Conservation (phyloP, 768 basidiomycete species). For the Suillus brevipes region DNA sequence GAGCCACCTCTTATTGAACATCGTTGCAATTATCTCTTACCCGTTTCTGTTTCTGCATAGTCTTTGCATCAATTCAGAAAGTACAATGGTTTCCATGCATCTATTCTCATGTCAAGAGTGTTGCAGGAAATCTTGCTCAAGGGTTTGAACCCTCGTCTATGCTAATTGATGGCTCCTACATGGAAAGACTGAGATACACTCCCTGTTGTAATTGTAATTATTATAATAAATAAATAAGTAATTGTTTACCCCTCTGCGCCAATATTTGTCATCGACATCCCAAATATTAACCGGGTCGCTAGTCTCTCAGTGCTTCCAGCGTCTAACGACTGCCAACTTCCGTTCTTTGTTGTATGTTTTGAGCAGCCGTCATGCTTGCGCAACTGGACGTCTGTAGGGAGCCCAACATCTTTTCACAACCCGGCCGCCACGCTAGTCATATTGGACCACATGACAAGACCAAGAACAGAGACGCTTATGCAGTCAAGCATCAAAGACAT, state of each 20-base stretch:
- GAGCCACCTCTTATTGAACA: constrained; percentile 11
- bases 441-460: neutral
- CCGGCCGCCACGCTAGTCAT: neutral
- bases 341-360: neutral
- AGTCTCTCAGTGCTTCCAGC: neutral
- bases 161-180: neutral
- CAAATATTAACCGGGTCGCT: neutral
- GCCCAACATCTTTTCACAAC: neutral
- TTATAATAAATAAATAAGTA: neutral
- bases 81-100: neutral
- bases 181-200: too few species aligned
- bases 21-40: neutral
- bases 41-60: neutral
- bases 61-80: neutral
- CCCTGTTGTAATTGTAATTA: neutral
- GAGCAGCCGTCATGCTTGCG: neutral
- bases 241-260: neutral
- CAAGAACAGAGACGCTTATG: neutral
- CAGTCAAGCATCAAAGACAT: neutral
- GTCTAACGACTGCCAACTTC: neutral
- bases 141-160: neutral
- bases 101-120: neutral
- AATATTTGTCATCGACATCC: constrained; percentile 1
- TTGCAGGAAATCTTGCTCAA: neutral
- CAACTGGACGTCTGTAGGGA: neutral